Base-by-base conservation (phyloP, 2,329 filamentous ascomycete genomes). In the Daldinia sp. region DNA sequence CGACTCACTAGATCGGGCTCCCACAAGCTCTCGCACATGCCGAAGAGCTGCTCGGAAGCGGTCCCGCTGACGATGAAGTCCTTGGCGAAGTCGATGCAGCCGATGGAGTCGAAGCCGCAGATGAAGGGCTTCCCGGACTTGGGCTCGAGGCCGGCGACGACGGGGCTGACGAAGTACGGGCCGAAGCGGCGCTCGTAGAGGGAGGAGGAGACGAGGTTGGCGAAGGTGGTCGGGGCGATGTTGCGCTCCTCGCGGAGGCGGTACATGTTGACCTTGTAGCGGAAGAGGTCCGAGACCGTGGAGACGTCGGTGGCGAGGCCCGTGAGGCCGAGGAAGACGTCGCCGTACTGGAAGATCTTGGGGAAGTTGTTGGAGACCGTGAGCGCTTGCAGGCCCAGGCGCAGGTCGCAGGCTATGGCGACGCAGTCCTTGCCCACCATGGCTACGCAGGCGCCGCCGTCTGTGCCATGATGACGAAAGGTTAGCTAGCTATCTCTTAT, bases 191-290 rank as follows among this genome's bases (percentile, higher is more conserved):
- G 89, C 89, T 99, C 96, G 85, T 99, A 99, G 78, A 99, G 88
- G 74, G 90, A 92, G 74, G 89, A 93, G 78, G 90, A 93, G 77
- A 99, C 94, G 74, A 99, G 89, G 86, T 99, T 98, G 81, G 96
- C 94, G 84, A 99, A 94, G 66, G 96, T 99, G 81, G 92, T 89
- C 51, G 96, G 96, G 63, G 93, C 91, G 82, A 99, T 98, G 86
- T 94, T 88, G 79, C 96, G 94, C 87, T 99, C 96, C 87, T 99
- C 96, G 78, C 96, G 93, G 78, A 99, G 89, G 73, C 96, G 93
- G 89, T 99, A 99, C 93, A 99, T 97, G 89, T 99, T 99, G 82
- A 97, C 93, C 88, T 99, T 99, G 90, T 97, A 98, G 79, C 96
- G 94, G 89, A 99, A 97, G 74, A 98, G 91, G 84, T 99, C 95